Percentiles rank a stretch among this genome's conserved stretches.
Conservation (phyloP, 495 filamentous ascomycete species). For the Xylaria palmicola region DNA sequence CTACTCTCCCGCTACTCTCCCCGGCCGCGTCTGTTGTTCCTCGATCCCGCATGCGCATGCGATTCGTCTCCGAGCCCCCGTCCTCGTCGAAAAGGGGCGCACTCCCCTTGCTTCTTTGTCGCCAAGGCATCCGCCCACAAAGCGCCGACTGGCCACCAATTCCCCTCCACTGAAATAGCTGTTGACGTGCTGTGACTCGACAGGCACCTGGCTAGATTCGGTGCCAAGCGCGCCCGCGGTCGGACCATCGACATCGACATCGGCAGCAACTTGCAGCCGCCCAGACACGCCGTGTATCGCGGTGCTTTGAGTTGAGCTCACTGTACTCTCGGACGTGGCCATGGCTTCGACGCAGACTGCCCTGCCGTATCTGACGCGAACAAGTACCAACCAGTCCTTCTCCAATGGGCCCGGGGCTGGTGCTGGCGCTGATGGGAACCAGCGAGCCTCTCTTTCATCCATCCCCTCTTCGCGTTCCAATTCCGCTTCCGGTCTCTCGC, state of each 20-base stretch:
- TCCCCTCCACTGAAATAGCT: too few species aligned
- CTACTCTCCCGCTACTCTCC: neutral
- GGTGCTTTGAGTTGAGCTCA: too few species aligned
- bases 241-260: too few species aligned
- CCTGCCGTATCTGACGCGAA: conserved; percentile 28
- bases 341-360: conserved; percentile 26
- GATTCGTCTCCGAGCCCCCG: neutral
- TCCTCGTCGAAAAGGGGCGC: conserved; percentile 2
- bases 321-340: too few species aligned
- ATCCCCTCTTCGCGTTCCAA: conserved; percentile 57
- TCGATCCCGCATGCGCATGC: too few species aligned
- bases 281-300: too few species aligned
- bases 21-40: neutral
- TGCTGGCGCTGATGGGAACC: conserved; percentile 8
- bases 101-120: neutral
- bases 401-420: conserved; percentile 23
- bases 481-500: conserved; percentile 46
- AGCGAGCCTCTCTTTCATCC: conserved; percentile 54
- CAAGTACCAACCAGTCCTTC: conserved; percentile 30
- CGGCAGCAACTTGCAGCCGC: too few species aligned
- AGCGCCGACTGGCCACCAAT: too few species aligned
- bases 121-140: too few species aligned
- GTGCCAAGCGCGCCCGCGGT: too few species aligned
- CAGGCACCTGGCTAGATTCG: too few species aligned
- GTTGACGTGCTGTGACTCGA: too few species aligned